Evolutionary conservation across 2,329 filamentous ascomycete species (phyloP).

Genomic region (Bipolaris zeicola): DNA sequence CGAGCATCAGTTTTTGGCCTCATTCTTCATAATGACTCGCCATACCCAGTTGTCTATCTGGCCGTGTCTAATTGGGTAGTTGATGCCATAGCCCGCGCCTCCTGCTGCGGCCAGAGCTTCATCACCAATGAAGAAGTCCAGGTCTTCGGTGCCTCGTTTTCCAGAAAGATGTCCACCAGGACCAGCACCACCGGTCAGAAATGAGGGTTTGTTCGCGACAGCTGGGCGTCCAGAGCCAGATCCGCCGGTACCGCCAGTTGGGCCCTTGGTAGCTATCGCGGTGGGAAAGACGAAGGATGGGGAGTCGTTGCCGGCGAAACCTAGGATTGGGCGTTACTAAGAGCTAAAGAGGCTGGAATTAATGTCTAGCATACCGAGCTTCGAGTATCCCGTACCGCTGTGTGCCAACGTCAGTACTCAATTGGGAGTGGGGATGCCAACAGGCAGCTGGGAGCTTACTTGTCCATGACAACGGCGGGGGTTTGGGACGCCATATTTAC

Average conservation of each 20-base stretch:
- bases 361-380: slow-evolving; percentile 75
- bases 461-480: slow-evolving; percentile 99
- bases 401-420: slow-evolving; percentile 48
- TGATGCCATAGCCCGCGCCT: slow-evolving; percentile 91
- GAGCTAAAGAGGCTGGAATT: slow-evolving; percentile 5
- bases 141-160: slow-evolving; percentile 95
- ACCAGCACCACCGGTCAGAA: slow-evolving; percentile 88
- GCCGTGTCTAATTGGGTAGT: slow-evolving; percentile 96
- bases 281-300: slow-evolving; percentile 99
- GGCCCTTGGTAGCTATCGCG: slow-evolving; percentile 93
- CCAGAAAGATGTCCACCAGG: slow-evolving; percentile 79
- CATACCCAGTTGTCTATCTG: slow-evolving; percentile 98
- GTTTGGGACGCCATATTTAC: slow-evolving; percentile 91
- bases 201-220: slow-evolving; percentile 93
- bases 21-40: neutral
- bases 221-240: slow-evolving; percentile 87
- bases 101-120: slow-evolving; percentile 84
- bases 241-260: slow-evolving; percentile 70
- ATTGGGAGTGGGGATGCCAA: slow-evolving; percentile 33
- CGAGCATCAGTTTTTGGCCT: slow-evolving; percentile 18
- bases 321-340: slow-evolving; percentile 58
- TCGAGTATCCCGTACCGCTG: slow-evolving; percentile 99
- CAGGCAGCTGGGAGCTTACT: slow-evolving; percentile 68
- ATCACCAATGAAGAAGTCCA: slow-evolving; percentile 99
- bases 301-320: slow-evolving; percentile 98